Evolutionary conservation across 2,329 filamentous ascomycete species (phyloP).

Genomic region (Microsporum ferrugineum): DNA sequence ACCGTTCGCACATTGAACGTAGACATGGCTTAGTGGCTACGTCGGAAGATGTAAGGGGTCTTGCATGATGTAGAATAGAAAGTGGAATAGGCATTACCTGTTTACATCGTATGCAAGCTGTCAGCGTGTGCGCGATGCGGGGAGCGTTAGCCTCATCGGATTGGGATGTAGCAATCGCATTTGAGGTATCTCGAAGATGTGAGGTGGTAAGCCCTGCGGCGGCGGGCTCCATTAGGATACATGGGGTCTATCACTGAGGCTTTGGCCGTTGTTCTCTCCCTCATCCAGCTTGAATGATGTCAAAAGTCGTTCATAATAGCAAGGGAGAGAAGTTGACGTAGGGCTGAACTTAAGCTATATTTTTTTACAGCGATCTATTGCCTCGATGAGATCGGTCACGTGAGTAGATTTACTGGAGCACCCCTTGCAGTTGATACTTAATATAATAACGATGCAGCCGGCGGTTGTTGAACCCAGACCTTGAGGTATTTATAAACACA

Average conservation of each 20-base stretch:
- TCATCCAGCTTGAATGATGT: not conserved
- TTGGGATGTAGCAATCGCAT: not conserved
- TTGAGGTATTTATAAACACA: not conserved
- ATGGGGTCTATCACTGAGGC: not conserved
- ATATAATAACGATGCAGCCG: not conserved
- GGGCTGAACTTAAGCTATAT: not conserved
- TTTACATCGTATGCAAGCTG: slow-evolving; percentile 12
- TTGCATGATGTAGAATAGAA: not conserved
- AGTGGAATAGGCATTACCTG: slow-evolving; percentile 6
- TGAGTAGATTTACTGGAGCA: not conserved
- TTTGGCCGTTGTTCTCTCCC: not conserved
- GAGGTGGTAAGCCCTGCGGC: slow-evolving; percentile 3
- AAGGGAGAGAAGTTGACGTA: not conserved
- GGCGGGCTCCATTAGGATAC: slow-evolving; percentile 9
- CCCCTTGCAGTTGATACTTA: not conserved
- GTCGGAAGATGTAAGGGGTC: not conserved
- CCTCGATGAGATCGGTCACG: not conserved
- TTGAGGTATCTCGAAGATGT: not conserved
- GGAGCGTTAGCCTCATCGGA: slow-evolving; percentile 5
- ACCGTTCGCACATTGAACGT: too few relatives aligned
- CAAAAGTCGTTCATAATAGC: not conserved
- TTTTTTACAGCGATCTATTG: not conserved
- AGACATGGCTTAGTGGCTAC: too few relatives aligned
- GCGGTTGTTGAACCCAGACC: not conserved
- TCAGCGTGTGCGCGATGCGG: slow-evolving; percentile 13